Percentiles rank a stretch among this genome's conserved stretches.
Conservation (phyloP, 108 stramenopile genomes). For the Mediolabrus comicus region DNA sequence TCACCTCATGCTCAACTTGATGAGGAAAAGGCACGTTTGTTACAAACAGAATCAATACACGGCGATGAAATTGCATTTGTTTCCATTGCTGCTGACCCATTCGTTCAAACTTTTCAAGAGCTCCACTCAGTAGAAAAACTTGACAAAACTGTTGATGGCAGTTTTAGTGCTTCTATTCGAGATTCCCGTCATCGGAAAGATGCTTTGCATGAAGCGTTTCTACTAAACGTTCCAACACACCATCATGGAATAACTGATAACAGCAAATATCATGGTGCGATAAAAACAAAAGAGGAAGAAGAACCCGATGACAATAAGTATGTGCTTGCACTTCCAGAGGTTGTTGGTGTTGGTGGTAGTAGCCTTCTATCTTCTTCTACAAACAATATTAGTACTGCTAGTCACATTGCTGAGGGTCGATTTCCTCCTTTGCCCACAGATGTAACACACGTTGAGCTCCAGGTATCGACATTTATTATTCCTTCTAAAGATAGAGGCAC, state of each 20-base stretch:
- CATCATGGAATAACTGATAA: background rate
- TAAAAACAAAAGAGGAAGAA: background rate
- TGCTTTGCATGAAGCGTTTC: constrained; percentile 35
- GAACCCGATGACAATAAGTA: constrained; percentile 17
- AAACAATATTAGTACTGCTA: background rate
- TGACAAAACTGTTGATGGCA: background rate
- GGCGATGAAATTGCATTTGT: background rate
- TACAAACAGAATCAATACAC: constrained; percentile 4
- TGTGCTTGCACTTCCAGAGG: constrained; percentile 44
- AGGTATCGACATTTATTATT: constrained; percentile 20
- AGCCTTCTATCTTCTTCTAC: constrained; percentile 15
- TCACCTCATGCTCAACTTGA: background rate
- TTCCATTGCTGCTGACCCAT: constrained; percentile 13
- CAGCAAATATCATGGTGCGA: background rate
- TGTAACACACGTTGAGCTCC: constrained; percentile 35
- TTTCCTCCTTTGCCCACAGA: constrained; percentile 37
- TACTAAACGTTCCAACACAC: constrained; percentile 1
- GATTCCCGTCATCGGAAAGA: background rate
- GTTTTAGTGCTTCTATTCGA: background rate
- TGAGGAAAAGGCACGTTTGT: constrained; percentile 2
- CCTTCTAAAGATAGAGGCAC: background rate
- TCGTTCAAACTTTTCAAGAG: constrained; percentile 15
- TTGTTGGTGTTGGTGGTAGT: background rate
- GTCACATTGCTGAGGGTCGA: constrained; percentile 8
- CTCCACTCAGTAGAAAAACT: background rate